phyloP scores from a whole-genome alignment of 257 asterid genomes.

The Fraxinus americana region DNA sequence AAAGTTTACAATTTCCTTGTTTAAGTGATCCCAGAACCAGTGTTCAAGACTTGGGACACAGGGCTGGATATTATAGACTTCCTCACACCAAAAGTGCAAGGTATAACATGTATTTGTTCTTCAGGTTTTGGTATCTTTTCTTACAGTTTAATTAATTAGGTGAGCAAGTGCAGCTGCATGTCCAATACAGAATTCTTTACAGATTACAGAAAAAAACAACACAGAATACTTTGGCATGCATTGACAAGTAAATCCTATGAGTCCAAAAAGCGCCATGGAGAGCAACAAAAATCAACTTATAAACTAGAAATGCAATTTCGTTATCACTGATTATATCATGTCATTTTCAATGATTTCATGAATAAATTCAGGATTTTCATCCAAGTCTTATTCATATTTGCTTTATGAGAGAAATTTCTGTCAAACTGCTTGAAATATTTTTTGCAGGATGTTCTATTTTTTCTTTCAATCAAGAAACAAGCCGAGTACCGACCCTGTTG shows the following conservation, averaged over 20 bases:
- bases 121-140: not conserved
- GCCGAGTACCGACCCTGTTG: conserved; percentile 58
- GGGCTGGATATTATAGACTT: conserved; percentile 69
- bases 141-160: not conserved
- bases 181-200: not conserved
- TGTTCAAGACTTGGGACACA: conserved; percentile 58
- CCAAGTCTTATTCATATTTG: not conserved
- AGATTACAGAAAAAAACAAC: not conserved
- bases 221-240: not conserved
- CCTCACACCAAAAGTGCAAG: conserved; percentile 60
- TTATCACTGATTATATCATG: not conserved
- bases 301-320: no score
- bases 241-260: not conserved
- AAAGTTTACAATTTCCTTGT: conserved; percentile 44
- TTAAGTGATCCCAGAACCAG: conserved; percentile 31
- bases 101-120: conserved; percentile 28
- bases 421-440: not conserved
- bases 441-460: conserved; percentile 78
- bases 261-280: not conserved
- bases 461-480: conserved; percentile 70
- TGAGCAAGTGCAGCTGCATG: not conserved
- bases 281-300: not conserved
- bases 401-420: no score
- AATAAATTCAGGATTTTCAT: not conserved
- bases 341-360: not conserved